Evolutionary conservation across 2,329 filamentous ascomycete species (phyloP).

Genomic region (Tolypocladium pustulatum): DNA sequence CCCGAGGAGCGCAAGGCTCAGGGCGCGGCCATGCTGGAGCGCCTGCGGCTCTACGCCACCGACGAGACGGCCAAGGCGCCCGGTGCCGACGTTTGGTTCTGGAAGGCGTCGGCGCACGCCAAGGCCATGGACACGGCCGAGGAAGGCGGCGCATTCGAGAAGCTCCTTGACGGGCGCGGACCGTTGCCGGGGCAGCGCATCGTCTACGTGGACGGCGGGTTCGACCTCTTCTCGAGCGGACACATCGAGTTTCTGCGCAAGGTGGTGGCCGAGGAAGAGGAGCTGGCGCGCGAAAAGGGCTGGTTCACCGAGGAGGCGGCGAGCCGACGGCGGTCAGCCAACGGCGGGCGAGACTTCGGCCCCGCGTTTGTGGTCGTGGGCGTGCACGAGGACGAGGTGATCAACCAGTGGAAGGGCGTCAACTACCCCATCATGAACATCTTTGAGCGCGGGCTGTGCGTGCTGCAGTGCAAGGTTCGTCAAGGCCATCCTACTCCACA

Average conservation of each 20-base stretch:
- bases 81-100: slow-evolving; percentile 79
- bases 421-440: slow-evolving; percentile 99
- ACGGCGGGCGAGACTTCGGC: slow-evolving; percentile 57
- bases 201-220: slow-evolving; percentile 93
- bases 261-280: slow-evolving; percentile 65
- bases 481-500: no score
- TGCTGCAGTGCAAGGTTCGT: slow-evolving; percentile 76
- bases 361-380: slow-evolving; percentile 86
- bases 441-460: slow-evolving; percentile 89
- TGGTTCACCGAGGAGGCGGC: slow-evolving; percentile 63
- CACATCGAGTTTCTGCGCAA: slow-evolving; percentile 89
- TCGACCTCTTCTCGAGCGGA: slow-evolving; percentile 91
- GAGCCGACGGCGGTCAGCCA: slow-evolving; percentile 49
- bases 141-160: slow-evolving; percentile 54
- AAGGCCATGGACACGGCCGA: slow-evolving; percentile 33
- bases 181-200: slow-evolving; percentile 71
- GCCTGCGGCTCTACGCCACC: slow-evolving; percentile 78
- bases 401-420: slow-evolving; percentile 92
- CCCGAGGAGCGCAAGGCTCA: slow-evolving; percentile 53
- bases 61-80: slow-evolving; percentile 71
- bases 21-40: slow-evolving; percentile 60
- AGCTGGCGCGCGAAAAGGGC: slow-evolving; percentile 52
- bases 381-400: slow-evolving; percentile 87
- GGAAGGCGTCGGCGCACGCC: slow-evolving; percentile 46
- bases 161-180: slow-evolving; percentile 60